Conservation (phyloP, 257 asterid genomes). For the Nyctanthes arbortristis region DNA sequence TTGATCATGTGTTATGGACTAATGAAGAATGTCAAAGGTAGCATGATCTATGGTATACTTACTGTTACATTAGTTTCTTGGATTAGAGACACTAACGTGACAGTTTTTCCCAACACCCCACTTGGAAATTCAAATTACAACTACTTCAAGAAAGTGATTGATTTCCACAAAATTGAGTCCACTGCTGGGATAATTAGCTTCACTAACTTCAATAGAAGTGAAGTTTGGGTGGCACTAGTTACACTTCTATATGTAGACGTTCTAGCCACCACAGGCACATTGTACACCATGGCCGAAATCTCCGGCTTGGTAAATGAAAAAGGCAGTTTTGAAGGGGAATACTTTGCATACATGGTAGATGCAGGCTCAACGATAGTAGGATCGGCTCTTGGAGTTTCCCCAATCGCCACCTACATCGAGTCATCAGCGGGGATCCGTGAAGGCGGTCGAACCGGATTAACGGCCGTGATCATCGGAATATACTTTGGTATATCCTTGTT, state of each 20-base stretch:
- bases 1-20: constrained; percentile 57
- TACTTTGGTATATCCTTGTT: constrained; percentile 57
- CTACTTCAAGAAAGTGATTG: constrained; percentile 57
- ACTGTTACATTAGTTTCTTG: constrained; percentile 70
- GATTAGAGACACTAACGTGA: constrained; percentile 66
- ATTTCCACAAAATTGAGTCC: constrained; percentile 62
- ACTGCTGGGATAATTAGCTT: constrained; percentile 60
- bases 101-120: constrained; percentile 59
- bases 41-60: constrained; percentile 79
- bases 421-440: constrained; percentile 77
- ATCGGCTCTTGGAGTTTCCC: constrained; percentile 67
- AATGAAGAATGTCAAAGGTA: constrained; percentile 67
- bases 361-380: constrained; percentile 74
- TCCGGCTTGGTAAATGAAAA: constrained; percentile 58
- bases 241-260: constrained; percentile 71
- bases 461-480: constrained; percentile 61
- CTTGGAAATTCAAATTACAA: constrained; percentile 53
- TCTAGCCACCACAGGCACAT: constrained; percentile 68
- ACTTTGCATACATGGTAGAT: constrained; percentile 77
- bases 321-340: constrained; percentile 69
- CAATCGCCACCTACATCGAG: constrained; percentile 65
- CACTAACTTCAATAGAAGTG: constrained; percentile 43
- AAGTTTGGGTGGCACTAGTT: constrained; percentile 67
- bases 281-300: constrained; percentile 69
- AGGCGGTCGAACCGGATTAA: constrained; percentile 76